Conservation (phyloP, 495 filamentous ascomycete genomes). For the Tuber magnatum region DNA sequence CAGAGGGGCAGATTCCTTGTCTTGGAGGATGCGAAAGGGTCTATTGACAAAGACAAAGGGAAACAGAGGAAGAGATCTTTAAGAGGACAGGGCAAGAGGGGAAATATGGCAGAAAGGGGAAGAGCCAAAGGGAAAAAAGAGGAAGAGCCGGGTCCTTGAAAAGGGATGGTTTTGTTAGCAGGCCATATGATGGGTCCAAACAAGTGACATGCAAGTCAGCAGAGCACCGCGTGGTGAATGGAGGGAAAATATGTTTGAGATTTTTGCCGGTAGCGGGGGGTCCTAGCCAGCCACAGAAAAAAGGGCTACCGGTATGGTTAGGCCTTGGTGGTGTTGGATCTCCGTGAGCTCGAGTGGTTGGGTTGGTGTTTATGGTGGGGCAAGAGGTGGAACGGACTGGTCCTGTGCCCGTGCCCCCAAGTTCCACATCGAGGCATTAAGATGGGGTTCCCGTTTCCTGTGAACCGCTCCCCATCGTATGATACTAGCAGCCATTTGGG, state of each 20-base stretch:
- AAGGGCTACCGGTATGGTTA: not conserved
- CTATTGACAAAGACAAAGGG: not conserved
- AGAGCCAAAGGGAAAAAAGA: not conserved
- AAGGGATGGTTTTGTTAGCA: not conserved
- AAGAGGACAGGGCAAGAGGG: not conserved
- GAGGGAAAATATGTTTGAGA: not conserved
- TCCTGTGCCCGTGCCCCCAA: not conserved
- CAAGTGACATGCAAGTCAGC: not conserved
- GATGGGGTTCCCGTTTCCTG: not conserved
- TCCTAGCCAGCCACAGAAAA: not conserved
- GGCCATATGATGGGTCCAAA: not conserved
- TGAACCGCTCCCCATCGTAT: not conserved
- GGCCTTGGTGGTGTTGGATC: not conserved
- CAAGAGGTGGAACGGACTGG: not conserved
- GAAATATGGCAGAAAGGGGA: not conserved
- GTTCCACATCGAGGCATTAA: not conserved
- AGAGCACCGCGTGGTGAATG: not conserved
- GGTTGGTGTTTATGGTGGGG: conserved; percentile 4
- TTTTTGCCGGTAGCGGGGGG: not conserved
- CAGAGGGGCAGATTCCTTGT: not conserved
- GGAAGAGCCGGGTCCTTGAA: not conserved
- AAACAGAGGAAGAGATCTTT: not conserved
- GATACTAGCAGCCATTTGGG: not conserved
- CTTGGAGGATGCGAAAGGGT: not conserved
- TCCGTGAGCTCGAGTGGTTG: not conserved